A percentile compares a stretch with the other conserved stretches of the same genome.
These are phyloP conservation scores for Nemania sp. DNA, from an alignment of 2,329 filamentous ascomycete species.

Conservation along the genomic window DNA sequence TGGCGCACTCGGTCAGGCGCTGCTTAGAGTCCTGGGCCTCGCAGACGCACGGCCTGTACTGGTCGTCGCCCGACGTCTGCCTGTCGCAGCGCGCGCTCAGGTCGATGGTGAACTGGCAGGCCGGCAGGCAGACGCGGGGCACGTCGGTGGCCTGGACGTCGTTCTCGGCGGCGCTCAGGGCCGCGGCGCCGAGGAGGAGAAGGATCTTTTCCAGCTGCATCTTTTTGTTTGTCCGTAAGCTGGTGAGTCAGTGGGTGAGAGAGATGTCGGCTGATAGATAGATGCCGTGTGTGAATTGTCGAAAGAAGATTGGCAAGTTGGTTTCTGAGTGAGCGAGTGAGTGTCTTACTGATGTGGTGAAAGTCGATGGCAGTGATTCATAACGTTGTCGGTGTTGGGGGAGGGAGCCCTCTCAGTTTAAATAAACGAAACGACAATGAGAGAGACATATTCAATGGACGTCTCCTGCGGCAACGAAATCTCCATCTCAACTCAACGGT, in stretches of 20 bases:
- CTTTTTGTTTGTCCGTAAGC: too few relatives aligned
- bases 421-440: slow-evolving; percentile 3
- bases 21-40: slow-evolving; percentile 9
- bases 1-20: slow-evolving; percentile 29
- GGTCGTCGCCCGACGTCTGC: slow-evolving; percentile 19
- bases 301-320: not conserved
- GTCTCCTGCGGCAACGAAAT: not conserved
- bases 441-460: not conserved
- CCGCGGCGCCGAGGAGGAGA: slow-evolving; percentile 17
- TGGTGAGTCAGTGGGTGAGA: not conserved
- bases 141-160: slow-evolving; percentile 27
- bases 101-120: slow-evolving; percentile 31
- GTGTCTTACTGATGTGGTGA: not conserved
- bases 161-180: slow-evolving; percentile 26
- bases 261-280: not conserved
- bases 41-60: slow-evolving; percentile 30
- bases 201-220: slow-evolving; percentile 20
- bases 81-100: slow-evolving; percentile 28
- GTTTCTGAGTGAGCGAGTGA: too few relatives aligned
- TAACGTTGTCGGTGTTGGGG: not conserved
- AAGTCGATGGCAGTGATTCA: not conserved
- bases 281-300: not conserved
- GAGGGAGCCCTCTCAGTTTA: slow-evolving; percentile 6
- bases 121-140: slow-evolving; percentile 20
- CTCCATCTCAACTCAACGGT: too few relatives aligned